phyloP scores from a whole-genome alignment of 768 basidiomycete genomes.

The Hypholoma fasciculare region DNA sequence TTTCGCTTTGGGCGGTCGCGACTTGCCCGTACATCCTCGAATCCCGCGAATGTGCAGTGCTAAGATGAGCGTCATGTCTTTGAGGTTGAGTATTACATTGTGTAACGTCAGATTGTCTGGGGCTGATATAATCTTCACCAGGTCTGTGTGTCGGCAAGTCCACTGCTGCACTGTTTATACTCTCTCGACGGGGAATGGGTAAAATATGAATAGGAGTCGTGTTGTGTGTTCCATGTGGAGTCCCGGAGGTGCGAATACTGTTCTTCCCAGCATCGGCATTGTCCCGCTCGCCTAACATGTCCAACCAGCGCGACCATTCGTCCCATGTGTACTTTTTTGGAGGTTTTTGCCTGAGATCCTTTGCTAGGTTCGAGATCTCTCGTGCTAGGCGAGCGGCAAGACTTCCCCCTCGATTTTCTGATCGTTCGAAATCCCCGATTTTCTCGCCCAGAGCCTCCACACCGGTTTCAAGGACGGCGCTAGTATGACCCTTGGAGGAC shows the following conservation, averaged over 20 bases:
- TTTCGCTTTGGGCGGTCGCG: background rate
- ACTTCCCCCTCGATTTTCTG: conserved; percentile 22
- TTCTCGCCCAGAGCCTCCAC: conserved; percentile 31
- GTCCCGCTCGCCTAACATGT: conserved; percentile 25
- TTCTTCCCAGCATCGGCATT: background rate
- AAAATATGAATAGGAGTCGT: background rate
- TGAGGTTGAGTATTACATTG: no score
- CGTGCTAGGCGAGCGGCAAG: conserved; percentile 28
- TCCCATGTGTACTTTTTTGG: conserved; percentile 34
- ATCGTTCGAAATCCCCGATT: conserved; percentile 32
- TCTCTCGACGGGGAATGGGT: background rate
- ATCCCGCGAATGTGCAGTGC: no score
- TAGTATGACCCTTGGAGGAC: background rate
- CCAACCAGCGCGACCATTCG: conserved; percentile 35
- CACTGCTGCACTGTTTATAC: background rate
- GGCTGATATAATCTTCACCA: no score
- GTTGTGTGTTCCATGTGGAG: background rate
- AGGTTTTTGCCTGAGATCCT: conserved; percentile 27
- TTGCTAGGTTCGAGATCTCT: conserved; percentile 29
- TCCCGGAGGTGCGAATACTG: background rate
- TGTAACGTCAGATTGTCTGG: no score
- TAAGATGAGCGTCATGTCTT: no score
- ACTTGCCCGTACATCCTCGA: background rate
- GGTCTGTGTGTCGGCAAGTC: background rate
- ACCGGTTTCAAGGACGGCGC: conserved; percentile 17